Conservation (phyloP, 805 yeast genomes). For the Lachancea cidri region DNA sequence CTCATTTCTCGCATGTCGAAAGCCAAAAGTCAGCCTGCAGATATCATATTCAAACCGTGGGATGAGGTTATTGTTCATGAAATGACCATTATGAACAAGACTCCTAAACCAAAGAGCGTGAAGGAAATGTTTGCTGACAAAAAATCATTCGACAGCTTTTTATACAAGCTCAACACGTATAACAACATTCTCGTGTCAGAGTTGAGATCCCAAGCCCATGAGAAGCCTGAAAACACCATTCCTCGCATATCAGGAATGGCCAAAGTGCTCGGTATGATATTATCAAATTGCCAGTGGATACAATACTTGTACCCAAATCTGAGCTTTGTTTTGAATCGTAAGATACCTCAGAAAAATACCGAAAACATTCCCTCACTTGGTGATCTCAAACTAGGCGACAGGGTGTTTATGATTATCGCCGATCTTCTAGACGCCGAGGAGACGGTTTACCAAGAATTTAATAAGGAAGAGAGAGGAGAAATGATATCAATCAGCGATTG, state of each 20-base stretch:
- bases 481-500: not conserved
- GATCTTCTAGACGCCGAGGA: constrained; percentile 1
- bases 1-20: not conserved
- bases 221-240: not conserved
- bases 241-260: not conserved
- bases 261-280: not conserved
- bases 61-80: constrained; percentile 20
- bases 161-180: constrained; percentile 12
- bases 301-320: not conserved
- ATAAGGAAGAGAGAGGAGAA: constrained; percentile 3
- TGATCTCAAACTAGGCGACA: not conserved
- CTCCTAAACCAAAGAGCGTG: constrained; percentile 8
- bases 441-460: not conserved
- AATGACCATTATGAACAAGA: constrained; percentile 8
- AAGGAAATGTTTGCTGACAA: constrained; percentile 13
- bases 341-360: no score
- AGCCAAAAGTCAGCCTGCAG: not conserved
- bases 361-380: no score
- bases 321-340: not conserved
- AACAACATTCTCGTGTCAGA: constrained; percentile 7
- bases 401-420: not conserved
- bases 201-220: constrained; percentile 1
- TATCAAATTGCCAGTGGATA: not conserved
- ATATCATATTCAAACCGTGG: constrained; percentile 12
- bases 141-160: constrained; percentile 16